A percentile compares a stretch with the other conserved stretches of the same genome.
Evolutionary conservation across 1,284 basidiomycete genomes (phyloP).

Genomic region (Trametes versicolor): DNA sequence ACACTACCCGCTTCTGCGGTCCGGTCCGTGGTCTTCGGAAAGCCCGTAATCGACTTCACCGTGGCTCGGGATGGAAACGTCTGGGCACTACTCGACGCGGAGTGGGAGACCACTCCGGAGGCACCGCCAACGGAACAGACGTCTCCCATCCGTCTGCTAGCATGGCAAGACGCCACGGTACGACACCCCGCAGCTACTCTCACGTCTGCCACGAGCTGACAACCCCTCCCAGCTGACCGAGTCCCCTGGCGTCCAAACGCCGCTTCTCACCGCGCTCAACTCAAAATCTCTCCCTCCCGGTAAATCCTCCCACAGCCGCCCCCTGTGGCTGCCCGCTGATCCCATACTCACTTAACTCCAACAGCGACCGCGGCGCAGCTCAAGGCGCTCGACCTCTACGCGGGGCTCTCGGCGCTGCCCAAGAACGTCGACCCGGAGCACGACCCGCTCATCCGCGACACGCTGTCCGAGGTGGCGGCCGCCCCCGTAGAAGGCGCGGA

Average conservation of each 20-base stretch:
- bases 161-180: conserved; percentile 37
- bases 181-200: not conserved
- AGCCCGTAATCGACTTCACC: conserved; percentile 69
- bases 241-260: conserved; percentile 26
- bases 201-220: conserved; percentile 1
- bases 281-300: conserved; percentile 50
- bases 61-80: conserved; percentile 51
- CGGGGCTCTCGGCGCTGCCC: conserved; percentile 65
- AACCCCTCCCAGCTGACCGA: conserved; percentile 37
- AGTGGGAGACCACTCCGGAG: conserved; percentile 25
- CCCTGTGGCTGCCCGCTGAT: not conserved
- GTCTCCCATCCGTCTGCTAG: conserved; percentile 24
- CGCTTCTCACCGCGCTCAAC: conserved; percentile 52
- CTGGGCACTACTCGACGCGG: conserved; percentile 61
- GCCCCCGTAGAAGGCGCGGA: conserved; percentile 24
- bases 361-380: conserved; percentile 60
- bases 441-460: conserved; percentile 50
- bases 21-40: conserved; percentile 58
- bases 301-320: conserved; percentile 34
- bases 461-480: conserved; percentile 35
- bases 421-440: conserved; percentile 63
- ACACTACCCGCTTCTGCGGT: conserved; percentile 42
- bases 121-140: conserved; percentile 1
- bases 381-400: conserved; percentile 67
- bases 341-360: conserved; percentile 6